Evolutionary conservation across 352 stramenopile genomes (phyloP), one percentile per base, ranked within the genome.

Genomic region (Halophytophthora polymorphica): DNA sequence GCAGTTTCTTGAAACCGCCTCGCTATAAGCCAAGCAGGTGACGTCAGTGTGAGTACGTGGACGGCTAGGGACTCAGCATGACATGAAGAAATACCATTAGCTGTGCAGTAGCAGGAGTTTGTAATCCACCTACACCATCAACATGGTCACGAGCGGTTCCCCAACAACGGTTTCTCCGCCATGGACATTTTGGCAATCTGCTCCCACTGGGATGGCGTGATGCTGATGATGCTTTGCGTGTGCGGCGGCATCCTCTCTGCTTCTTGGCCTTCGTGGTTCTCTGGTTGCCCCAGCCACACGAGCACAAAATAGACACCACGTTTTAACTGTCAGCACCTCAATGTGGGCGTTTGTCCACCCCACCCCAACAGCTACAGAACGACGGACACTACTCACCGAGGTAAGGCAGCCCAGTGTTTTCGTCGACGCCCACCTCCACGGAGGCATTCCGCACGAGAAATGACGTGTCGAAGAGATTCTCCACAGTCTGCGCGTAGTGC

Each of bases 381-480:
- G 10, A 45, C 66, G 15, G 18, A 41, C 29, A 25, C 12, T 21
- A 50, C 60, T 40, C 64, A 91, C 81, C 61, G 10, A 93, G 63
- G 50, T 85, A 88, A 2, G 82, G 82, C 15, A 88, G 53, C 1
- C 77, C 82, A 13, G 61, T 61, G 14, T 65, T 56, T 2, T 58
- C 53, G 49, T 89, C 75, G 11, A 90, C 55, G 31, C 73, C 74
- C 25, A 93, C 83, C 55, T 88, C 78, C 28, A 82, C 70, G 2
- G 68, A 63, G 38, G 66, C 78, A 44, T 90, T 88, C 21, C 82
- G 79, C 31, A 93, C 79, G 2, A 93, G 64, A 53, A 93, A 93
- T 14, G 79, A 90, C 56, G 81, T 85, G 58, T 93, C 82, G 38
- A 93, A 93, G 4, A 93, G 57, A 44, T 93, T 93, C 58, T 93